Base-by-base conservation (phyloP, 805 yeast species). In the Scheffersomyces stipitis region DNA sequence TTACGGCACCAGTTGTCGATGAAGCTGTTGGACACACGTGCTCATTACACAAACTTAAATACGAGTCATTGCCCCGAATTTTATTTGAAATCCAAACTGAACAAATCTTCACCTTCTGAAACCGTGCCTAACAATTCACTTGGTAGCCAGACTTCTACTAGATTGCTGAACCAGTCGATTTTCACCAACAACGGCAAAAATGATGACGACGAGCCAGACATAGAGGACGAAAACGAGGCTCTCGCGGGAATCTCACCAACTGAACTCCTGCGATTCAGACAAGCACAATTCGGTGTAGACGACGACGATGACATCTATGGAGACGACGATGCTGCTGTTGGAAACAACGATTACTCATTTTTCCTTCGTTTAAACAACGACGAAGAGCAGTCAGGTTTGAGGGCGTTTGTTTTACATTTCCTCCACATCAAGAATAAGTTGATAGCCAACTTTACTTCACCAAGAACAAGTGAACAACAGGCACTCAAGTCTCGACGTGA, bases 1-100 rank as follows among this genome's bases (percentile, higher is more conserved):
- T 40, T 60, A 12, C 49, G 43, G 33, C 53, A 57, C 15, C 61
- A 59, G 43, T 28, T 49, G 26, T 56, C 62, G 5, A 45, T 60
- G 29, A 54, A 51, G 42, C 44, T 49, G 4, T 36, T 49, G 9
- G 38, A 39, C 15, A 23, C 34, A 6, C 20, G 30, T 24, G 15
- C 15, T 14, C 18, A 24, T 12, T 27, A 32, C 18, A 7, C 7
- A 13, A 18, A 18, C 10, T 4, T 18, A 4, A 28, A 13, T 28
- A 17, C n/a, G n/a, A n/a, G n/a, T n/a, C 24, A 20, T 20, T 20
- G 24, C 10, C 24, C 24, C 7, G 16, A 6, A n/a, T 28, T 15
- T 5, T 28, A 28, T 15, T 28, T 13, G 18, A 5, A 7, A 6
- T 5, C 16, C 12, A 10, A 5, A 28, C 8, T 4, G 13, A 12